Percentiles rank a stretch among this genome's conserved stretches.
These are phyloP conservation scores for Leccinum subspadiceum DNA, from an alignment of 1,284 basidiomycete species.

Conservation along the genomic window DNA sequence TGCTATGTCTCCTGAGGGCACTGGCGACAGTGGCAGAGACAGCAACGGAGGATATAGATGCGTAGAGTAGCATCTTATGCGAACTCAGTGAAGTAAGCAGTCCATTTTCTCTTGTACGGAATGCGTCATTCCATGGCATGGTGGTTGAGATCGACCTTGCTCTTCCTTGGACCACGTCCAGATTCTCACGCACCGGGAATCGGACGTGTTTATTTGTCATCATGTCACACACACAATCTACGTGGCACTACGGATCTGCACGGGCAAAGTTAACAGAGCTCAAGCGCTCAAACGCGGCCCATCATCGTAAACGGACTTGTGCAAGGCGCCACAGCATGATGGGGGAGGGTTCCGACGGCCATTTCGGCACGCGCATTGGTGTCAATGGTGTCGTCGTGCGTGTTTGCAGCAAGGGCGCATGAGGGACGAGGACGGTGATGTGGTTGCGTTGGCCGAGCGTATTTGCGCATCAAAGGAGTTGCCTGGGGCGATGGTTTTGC, in stretches of 20 bases:
- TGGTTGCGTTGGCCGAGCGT: neutral
- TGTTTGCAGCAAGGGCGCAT: neutral
- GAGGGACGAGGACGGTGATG: neutral
- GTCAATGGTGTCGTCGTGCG: neutral
- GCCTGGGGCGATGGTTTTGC: neutral
- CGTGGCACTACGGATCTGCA: no score
- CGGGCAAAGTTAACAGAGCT: no score
- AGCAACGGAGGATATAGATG: conserved; percentile 64
- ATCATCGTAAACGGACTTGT: neutral
- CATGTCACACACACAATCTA: no score
- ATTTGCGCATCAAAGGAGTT: neutral
- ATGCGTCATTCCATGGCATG: conserved; percentile 34
- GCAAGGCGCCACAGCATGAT: no score
- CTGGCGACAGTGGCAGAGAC: conserved; percentile 72
- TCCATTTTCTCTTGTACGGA: conserved; percentile 41
- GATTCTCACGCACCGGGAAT: neutral
- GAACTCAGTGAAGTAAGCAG: conserved; percentile 51
- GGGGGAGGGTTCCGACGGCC: no score
- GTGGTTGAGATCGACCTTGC: neutral
- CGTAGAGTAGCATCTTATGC: conserved; percentile 70
- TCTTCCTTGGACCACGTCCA: neutral
- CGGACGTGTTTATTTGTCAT: no score
- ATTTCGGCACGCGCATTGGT: neutral
- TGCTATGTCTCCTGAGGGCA: conserved; percentile 82
- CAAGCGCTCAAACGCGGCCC: neutral